phyloP scores from a whole-genome alignment of 768 basidiomycete species.

The Trametes meyenii region DNA sequence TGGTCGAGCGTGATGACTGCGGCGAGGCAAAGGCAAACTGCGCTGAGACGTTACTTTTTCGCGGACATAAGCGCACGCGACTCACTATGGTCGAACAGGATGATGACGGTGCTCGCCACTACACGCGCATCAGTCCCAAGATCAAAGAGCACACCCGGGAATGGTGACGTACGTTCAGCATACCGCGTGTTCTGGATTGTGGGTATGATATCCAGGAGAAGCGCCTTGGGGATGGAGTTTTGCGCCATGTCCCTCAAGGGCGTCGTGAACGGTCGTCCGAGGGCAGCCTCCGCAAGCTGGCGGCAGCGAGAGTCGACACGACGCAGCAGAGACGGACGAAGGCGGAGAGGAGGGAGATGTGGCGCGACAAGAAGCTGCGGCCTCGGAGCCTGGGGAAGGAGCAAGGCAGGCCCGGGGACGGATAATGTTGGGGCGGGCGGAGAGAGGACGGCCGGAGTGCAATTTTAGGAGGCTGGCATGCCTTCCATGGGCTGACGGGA shows the following conservation, averaged over 20 bases:
- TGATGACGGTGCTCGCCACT: conserved; percentile 57
- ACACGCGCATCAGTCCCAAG: conserved; percentile 1
- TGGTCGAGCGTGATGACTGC: conserved; percentile 54
- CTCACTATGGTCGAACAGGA: conserved; percentile 58
- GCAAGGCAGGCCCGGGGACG: background rate
- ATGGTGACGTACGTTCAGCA: conserved; percentile 23
- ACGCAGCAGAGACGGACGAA: background rate
- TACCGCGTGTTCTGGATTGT: conserved; percentile 25
- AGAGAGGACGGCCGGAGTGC: background rate
- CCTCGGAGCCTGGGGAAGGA: background rate
- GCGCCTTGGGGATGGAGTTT: conserved; percentile 2
- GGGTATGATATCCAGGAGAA: conserved; percentile 13
- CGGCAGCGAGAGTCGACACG: background rate
- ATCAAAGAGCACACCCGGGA: background rate
- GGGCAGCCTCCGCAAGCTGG: background rate
- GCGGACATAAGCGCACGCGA: conserved; percentile 4
- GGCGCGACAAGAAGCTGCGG: background rate
- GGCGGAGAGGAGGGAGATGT: background rate
- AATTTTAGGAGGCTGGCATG: conserved; percentile 8
- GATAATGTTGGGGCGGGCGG: background rate
- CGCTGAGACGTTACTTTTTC: background rate
- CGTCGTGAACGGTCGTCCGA: background rate
- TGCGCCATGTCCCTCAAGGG: conserved; percentile 7
- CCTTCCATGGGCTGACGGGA: background rate
- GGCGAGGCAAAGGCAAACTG: background rate